A percentile compares a stretch with the other conserved stretches of the same genome.
Conservation (phyloP, 1,284 basidiomycete species). For the Trichosporon inkin region DNA sequence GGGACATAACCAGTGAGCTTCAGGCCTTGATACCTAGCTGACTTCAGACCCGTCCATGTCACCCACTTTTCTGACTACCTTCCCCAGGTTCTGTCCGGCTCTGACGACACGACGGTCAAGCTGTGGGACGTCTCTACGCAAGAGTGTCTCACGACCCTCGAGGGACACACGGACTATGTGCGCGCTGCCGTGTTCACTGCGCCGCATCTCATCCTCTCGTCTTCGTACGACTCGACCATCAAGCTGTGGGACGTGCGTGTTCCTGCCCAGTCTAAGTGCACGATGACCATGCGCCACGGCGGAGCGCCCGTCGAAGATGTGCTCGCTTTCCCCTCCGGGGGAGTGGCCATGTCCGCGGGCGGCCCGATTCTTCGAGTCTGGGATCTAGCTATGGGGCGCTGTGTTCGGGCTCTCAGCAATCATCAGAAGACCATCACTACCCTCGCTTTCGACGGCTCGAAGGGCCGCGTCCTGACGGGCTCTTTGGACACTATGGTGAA, state of each 20-base stretch:
- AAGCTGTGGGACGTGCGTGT: conserved; percentile 78
- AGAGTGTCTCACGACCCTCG: conserved; percentile 70
- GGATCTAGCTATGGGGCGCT: conserved; percentile 90
- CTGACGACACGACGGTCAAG: conserved; percentile 90
- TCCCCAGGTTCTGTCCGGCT: conserved; percentile 86
- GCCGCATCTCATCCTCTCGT: conserved; percentile 80
- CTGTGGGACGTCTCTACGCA: conserved; percentile 96
- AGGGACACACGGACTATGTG: conserved; percentile 89
- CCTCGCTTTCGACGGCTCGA: conserved; percentile 69
- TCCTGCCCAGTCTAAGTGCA: conserved; percentile 43
- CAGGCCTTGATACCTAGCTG: neutral
- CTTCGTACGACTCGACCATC: conserved; percentile 91
- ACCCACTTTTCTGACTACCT: conserved; percentile 81
- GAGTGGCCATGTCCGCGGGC: conserved; percentile 76
- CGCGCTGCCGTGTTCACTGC: conserved; percentile 84
- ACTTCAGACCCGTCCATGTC: conserved; percentile 73
- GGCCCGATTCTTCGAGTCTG: conserved; percentile 92
- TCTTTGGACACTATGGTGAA: conserved; percentile 97
- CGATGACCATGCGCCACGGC: conserved; percentile 70
- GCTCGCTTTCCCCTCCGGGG: conserved; percentile 86
- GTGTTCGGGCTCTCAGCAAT: conserved; percentile 83
- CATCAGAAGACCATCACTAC: conserved; percentile 97
- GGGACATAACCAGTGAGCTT: conserved; percentile 72
- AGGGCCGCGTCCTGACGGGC: conserved; percentile 72
- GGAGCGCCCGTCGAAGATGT: conserved; percentile 83